Conservation (phyloP, 495 filamentous ascomycete species). For the Ramalina intermedia region DNA sequence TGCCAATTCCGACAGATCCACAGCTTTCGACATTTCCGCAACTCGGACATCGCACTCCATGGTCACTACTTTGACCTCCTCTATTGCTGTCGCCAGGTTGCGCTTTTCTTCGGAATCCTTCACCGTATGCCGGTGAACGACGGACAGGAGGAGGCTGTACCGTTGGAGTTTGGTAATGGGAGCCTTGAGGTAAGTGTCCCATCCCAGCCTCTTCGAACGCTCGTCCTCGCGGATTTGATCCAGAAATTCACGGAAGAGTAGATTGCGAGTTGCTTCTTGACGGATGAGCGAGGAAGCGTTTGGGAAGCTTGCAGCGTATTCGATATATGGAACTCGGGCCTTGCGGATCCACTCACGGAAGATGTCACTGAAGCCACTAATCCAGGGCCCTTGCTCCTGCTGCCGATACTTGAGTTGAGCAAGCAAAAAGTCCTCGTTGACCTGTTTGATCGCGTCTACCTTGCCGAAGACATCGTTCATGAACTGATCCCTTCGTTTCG, state of each 20-base stretch:
- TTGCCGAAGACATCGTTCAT: constrained; percentile 77
- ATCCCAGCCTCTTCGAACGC: constrained; percentile 72
- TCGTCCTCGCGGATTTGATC: constrained; percentile 65
- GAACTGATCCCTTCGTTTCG: constrained; percentile 62
- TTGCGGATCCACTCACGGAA: constrained; percentile 99
- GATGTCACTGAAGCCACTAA: constrained; percentile 88
- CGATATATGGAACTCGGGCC: constrained; percentile 75
- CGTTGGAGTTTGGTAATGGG: constrained; percentile 89
- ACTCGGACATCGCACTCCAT: constrained; percentile 87
- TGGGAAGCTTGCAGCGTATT: constrained; percentile 81
- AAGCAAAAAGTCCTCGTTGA: constrained; percentile 88
- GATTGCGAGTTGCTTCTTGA: constrained; percentile 71
- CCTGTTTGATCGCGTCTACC: constrained; percentile 74
- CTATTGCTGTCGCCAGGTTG: constrained; percentile 72
- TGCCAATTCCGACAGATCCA: constrained; percentile 75
- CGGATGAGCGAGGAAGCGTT: constrained; percentile 69
- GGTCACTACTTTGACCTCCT: constrained; percentile 89
- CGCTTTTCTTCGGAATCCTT: constrained; percentile 80
- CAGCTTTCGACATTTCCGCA: constrained; percentile 85
- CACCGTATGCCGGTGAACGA: constrained; percentile 70
- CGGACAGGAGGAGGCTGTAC: constrained; percentile 70
- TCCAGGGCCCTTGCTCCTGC: constrained; percentile 89
- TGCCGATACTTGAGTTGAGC: constrained; percentile 95
- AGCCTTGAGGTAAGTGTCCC: constrained; percentile 86
- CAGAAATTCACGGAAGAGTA: constrained; percentile 75